Percentiles rank a stretch among this genome's conserved stretches.
These are phyloP conservation scores for Pleurotus eryngii DNA, from an alignment of 768 basidiomycete genomes.

Conservation along the genomic window DNA sequence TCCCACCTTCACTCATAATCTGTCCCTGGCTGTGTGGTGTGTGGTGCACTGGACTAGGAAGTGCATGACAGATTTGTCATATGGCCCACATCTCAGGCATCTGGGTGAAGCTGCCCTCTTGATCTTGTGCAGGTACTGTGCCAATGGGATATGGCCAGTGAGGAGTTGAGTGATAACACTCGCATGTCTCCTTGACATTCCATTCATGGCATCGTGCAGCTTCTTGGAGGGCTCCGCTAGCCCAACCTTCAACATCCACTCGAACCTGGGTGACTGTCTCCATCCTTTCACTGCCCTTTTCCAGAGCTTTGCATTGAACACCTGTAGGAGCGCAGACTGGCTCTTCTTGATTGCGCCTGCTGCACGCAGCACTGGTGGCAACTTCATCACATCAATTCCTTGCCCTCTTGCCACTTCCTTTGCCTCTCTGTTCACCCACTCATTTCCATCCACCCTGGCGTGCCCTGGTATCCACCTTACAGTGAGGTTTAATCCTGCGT, in stretches of 20 bases:
- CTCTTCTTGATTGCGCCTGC: constrained; percentile 11
- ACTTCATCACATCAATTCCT: background rate
- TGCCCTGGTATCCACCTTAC: constrained; percentile 23
- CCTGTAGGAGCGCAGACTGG: constrained; percentile 11
- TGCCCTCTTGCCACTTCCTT: constrained; percentile 6
- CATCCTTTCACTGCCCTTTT: constrained; percentile 8
- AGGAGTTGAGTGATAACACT: constrained; percentile 26
- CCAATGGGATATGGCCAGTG: constrained; percentile 27
- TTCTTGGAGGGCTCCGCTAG: constrained; percentile 10
- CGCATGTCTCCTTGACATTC: background rate
- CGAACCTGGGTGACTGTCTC: constrained; percentile 7
- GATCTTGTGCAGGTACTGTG: constrained; percentile 25
- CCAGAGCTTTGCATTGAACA: background rate
- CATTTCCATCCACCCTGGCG: constrained; percentile 20
- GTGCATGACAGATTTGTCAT: background rate
- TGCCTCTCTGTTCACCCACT: constrained; percentile 18
- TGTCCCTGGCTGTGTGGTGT: background rate
- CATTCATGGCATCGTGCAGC: background rate
- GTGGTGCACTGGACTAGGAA: background rate
- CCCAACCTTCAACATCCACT: constrained; percentile 7
- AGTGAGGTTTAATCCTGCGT: background rate
- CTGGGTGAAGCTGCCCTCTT: constrained; percentile 8
- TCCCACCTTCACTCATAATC: background rate
- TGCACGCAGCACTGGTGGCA: constrained; percentile 9
- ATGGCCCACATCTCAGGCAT: constrained; percentile 15